Evolutionary conservation across 805 yeast genomes (phyloP).

Genomic region (Schizosaccharomyces cryophilus): DNA sequence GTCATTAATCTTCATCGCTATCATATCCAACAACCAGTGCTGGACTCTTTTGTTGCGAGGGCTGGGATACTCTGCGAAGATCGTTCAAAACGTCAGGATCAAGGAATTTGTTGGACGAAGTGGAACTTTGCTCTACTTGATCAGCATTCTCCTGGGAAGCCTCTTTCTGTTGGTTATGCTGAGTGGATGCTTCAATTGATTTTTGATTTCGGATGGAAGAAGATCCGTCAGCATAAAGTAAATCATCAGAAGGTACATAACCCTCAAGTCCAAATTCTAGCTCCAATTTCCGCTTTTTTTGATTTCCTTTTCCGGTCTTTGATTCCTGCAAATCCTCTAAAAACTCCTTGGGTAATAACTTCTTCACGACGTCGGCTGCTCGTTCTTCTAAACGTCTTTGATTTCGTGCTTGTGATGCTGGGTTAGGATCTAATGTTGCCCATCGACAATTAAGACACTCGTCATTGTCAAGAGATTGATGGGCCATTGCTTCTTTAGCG

Average conservation of each 20-base stretch:
- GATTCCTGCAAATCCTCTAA: conserved; percentile 4
- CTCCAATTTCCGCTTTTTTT: conserved; percentile 7
- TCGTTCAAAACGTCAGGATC: neutral
- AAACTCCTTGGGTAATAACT: conserved; percentile 15
- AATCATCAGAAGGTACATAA: conserved; percentile 11
- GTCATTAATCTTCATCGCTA: neutral
- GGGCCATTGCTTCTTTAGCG: conserved; percentile 84
- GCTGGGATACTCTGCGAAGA: neutral
- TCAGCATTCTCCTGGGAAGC: neutral
- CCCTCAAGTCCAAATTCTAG: conserved; percentile 10
- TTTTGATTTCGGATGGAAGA: neutral
- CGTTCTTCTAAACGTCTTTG: conserved; percentile 25
- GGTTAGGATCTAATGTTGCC: conserved; percentile 80
- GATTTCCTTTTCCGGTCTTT: neutral
- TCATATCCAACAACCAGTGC: neutral
- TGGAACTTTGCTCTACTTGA: neutral
- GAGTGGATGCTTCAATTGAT: neutral
- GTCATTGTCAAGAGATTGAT: conserved; percentile 43
- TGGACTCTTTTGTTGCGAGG: no score
- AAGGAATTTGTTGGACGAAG: neutral
- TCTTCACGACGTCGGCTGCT: conserved; percentile 22
- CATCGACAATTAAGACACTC: conserved; percentile 54
- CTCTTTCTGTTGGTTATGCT: neutral
- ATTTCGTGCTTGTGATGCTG: conserved; percentile 28
- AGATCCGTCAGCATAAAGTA: conserved; percentile 8